These are phyloP conservation scores for Scheffersomyces lignosus DNA, from an alignment of 805 yeast genomes.

Conservation along the genomic window DNA sequence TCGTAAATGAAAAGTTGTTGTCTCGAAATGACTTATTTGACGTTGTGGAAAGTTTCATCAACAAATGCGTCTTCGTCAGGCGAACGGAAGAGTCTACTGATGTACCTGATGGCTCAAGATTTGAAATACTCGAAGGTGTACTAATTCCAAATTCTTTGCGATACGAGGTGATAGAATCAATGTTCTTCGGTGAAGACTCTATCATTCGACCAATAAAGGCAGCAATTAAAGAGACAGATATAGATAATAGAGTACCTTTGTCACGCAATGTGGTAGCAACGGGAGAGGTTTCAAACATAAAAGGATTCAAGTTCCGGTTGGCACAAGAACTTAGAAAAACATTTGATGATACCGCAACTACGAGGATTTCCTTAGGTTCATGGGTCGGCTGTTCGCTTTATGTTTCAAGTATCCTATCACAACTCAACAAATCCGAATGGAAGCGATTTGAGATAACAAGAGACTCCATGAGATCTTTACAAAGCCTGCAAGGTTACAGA, in stretches of 20 bases:
- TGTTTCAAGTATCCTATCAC: slow-evolving; percentile 16
- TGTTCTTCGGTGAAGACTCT: slow-evolving; percentile 6
- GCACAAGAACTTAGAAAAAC: slow-evolving; percentile 10
- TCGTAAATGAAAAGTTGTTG: slow-evolving; percentile 8
- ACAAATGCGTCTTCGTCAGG: slow-evolving; percentile 10
- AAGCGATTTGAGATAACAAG: slow-evolving; percentile 22
- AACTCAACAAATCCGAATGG: slow-evolving; percentile 15
- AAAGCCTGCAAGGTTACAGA: slow-evolving; percentile 4
- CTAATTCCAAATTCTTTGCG: slow-evolving; percentile 10
- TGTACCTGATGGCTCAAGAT: slow-evolving; percentile 3
- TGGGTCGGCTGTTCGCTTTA: slow-evolving; percentile 36
- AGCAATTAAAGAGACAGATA: slow-evolving; percentile 9
- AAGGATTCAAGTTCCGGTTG: slow-evolving; percentile 21
- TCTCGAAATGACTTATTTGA: slow-evolving; percentile 13
- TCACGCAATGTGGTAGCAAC: slow-evolving; percentile 20
- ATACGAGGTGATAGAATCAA: slow-evolving; percentile 12
- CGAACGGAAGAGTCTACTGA: not conserved
- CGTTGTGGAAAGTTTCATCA: slow-evolving; percentile 16
- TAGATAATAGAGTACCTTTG: slow-evolving; percentile 20
- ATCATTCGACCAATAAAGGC: slow-evolving; percentile 6
- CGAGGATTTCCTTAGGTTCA: slow-evolving; percentile 22
- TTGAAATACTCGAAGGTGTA: slow-evolving; percentile 12
- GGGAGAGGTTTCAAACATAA: slow-evolving; percentile 24
- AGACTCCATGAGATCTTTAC: slow-evolving; percentile 11
- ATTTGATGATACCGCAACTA: slow-evolving; percentile 2